Evolutionary conservation across 176 grass and related monocot species (phyloP).

Genomic region (Tuctoria greenei): DNA sequence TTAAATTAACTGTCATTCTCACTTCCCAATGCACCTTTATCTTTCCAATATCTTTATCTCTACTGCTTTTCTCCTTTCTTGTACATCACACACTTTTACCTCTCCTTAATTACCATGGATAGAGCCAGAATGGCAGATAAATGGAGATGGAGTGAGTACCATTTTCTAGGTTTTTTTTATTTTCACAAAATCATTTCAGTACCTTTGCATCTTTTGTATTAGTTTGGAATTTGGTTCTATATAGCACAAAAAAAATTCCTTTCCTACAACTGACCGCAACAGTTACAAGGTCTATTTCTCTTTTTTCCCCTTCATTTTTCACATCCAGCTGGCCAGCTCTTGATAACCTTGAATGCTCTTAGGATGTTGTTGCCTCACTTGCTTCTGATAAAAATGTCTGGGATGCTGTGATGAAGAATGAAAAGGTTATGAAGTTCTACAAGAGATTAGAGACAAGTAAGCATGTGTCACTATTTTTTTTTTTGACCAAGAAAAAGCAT

Average conservation of each 20-base stretch:
- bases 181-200: not conserved
- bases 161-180: too few relatives aligned
- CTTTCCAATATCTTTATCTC: too few relatives aligned
- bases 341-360: constrained; percentile 16
- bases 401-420: constrained; percentile 81
- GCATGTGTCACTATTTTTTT: too few relatives aligned
- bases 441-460: constrained; percentile 49
- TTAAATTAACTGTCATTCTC: too few relatives aligned
- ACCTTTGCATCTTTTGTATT: not conserved
- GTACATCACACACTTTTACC: too few relatives aligned
- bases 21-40: too few relatives aligned
- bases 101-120: too few relatives aligned
- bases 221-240: not conserved
- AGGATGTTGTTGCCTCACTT: constrained; percentile 82
- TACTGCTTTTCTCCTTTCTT: too few relatives aligned
- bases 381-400: constrained; percentile 75
- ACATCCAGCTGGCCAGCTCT: not conserved
- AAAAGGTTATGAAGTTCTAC: constrained; percentile 84
- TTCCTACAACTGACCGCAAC: not conserved
- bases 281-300: not conserved
- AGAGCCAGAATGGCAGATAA: too few relatives aligned
- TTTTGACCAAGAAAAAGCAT: too few relatives aligned
- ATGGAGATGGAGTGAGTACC: too few relatives aligned
- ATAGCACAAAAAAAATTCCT: not conserved
- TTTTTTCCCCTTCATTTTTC: not conserved